phyloP scores from a whole-genome alignment of 1,284 basidiomycete species.

The Heliocybe sulcata region DNA sequence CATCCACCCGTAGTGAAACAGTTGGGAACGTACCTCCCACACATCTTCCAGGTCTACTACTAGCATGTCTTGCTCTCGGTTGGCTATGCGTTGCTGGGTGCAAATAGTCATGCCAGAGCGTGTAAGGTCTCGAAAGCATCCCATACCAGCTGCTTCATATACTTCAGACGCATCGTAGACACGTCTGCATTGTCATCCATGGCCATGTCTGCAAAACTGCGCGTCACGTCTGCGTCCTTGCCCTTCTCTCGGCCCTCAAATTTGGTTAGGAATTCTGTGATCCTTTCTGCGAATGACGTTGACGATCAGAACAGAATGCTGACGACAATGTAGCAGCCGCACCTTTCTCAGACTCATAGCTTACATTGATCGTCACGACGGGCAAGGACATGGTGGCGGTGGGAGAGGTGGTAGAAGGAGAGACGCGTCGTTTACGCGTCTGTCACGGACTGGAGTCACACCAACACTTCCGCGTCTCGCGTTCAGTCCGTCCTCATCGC shows the following conservation, averaged over 20 bases:
- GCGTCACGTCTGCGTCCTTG: conserved; percentile 41
- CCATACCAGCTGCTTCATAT: conserved; percentile 84
- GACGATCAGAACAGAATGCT: conserved; percentile 8
- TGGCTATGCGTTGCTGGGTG: conserved; percentile 81
- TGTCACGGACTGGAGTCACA: background rate
- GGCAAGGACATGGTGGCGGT: conserved; percentile 40
- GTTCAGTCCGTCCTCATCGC: no score
- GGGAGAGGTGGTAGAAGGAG: background rate
- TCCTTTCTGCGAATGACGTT: conserved; percentile 41
- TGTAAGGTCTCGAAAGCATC: conserved; percentile 12
- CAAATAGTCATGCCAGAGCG: conserved; percentile 17
- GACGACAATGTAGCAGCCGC: conserved; percentile 2
- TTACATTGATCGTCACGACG: conserved; percentile 38
- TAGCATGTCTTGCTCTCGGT: conserved; percentile 85
- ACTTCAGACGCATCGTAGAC: conserved; percentile 57
- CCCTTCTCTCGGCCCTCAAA: conserved; percentile 57
- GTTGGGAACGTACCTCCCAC: conserved; percentile 38
- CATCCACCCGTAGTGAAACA: background rate
- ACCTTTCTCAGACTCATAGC: conserved; percentile 42
- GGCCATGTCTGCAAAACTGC: conserved; percentile 65
- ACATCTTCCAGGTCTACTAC: conserved; percentile 81
- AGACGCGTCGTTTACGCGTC: conserved; percentile 3
- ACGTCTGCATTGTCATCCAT: conserved; percentile 46
- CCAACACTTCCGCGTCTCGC: background rate
- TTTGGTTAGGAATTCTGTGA: conserved; percentile 61